These are phyloP conservation scores for Oropetium thomaeum DNA, from an alignment of 176 grass and related monocot genomes.

Conservation along the genomic window DNA sequence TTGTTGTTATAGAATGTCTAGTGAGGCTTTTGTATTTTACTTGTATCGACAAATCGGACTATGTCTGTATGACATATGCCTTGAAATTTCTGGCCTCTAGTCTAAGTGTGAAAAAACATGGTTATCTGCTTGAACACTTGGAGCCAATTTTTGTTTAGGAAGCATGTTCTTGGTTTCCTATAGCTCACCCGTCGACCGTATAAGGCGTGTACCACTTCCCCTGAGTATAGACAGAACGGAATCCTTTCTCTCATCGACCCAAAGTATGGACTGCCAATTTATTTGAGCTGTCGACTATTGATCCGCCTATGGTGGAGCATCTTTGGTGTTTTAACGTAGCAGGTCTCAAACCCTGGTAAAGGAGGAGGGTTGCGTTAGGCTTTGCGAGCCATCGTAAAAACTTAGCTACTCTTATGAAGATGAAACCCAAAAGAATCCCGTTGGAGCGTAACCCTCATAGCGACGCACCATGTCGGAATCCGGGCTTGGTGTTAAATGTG, in stretches of 20 bases:
- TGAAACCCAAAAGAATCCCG: too few species aligned
- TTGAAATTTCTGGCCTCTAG: neutral
- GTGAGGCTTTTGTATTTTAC: neutral
- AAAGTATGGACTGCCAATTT: neutral
- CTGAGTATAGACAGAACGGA: neutral
- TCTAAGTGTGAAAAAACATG: neutral
- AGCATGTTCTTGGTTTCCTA: neutral
- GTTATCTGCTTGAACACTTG: neutral
- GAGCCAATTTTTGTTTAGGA: neutral
- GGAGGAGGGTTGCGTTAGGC: too few species aligned
- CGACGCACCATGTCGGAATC: too few species aligned
- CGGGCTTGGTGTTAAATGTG: too few species aligned
- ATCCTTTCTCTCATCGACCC: neutral
- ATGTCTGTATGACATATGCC: too few species aligned
- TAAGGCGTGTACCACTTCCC: neutral
- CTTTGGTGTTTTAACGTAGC: neutral
- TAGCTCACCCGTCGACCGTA: neutral
- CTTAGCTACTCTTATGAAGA: too few species aligned
- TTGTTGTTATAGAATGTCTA: slow-evolving; percentile 1
- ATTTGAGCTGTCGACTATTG: neutral
- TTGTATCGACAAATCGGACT: neutral
- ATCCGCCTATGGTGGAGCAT: neutral
- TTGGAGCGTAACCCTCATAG: too few species aligned
- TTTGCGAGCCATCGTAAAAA: too few species aligned
- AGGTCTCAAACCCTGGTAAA: too few species aligned